Conservation (phyloP, 2,329 filamentous ascomycete species). For the Aureobasidium leucospermi region DNA sequence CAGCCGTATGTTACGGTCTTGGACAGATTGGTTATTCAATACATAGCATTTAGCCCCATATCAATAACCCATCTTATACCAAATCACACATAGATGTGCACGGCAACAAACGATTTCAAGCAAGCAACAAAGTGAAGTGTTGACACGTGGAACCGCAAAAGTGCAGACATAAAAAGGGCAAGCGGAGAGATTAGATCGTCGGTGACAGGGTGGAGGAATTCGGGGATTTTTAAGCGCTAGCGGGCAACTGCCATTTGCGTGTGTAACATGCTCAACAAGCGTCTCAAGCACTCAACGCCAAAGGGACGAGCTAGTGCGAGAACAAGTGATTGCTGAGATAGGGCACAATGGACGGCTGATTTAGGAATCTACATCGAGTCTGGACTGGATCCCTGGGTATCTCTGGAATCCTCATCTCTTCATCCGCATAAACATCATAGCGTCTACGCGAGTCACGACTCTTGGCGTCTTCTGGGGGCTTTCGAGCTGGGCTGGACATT, state of each 20-base stretch:
- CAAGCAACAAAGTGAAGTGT: too few species aligned
- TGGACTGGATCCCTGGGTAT: not conserved
- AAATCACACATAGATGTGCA: too few species aligned
- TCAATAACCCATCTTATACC: too few species aligned
- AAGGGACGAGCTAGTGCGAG: not conserved
- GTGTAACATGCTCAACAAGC: not conserved
- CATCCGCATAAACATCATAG: not conserved
- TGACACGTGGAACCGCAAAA: too few species aligned
- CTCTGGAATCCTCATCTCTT: not conserved
- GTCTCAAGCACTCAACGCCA: not conserved
- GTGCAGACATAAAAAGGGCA: too few species aligned
- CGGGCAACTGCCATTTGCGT: not conserved
- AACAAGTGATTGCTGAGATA: not conserved
- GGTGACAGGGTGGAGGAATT: not conserved
- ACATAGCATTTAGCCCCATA: not conserved
- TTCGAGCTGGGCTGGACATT: not conserved
- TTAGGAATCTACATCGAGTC: not conserved
- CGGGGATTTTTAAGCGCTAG: not conserved
- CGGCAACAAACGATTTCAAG: too few species aligned
- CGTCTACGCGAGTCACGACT: not conserved
- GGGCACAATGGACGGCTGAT: not conserved
- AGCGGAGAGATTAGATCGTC: not conserved
- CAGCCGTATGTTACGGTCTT: not conserved
- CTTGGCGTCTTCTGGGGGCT: not conserved
- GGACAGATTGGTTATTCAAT: not conserved